Evolutionary conservation across 2,329 filamentous ascomycete genomes (phyloP).

Genomic region (Aphanocladium album): DNA sequence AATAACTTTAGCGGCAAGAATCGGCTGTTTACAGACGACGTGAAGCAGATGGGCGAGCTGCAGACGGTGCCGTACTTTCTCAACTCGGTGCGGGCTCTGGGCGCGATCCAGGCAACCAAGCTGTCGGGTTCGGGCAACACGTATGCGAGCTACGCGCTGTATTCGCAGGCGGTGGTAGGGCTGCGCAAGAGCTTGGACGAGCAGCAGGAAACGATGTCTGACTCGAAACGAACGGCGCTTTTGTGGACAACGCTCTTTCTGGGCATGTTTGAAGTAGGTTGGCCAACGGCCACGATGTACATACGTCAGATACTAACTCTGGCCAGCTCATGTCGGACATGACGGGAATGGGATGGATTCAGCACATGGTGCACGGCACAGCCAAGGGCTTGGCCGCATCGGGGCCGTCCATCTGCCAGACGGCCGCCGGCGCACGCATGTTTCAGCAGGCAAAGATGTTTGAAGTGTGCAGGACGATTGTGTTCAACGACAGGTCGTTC

Average conservation of each 20-base stretch:
- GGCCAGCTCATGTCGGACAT: conserved; percentile 28
- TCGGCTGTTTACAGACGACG: conserved; percentile 16
- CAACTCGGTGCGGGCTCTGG: conserved; percentile 26
- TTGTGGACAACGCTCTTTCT: conserved; percentile 31
- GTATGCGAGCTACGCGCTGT: conserved; percentile 20
- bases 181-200: conserved; percentile 16
- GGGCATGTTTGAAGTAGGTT: conserved; percentile 30
- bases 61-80: conserved; percentile 17
- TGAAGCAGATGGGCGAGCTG: conserved; percentile 19
- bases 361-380: conserved; percentile 31
- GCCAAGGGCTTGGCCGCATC: conserved; percentile 25
- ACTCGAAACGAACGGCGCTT: background rate
- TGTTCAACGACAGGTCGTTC: conserved; percentile 26
- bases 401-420: conserved; percentile 22
- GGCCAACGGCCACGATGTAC: rapidly evolving
- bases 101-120: conserved; percentile 27
- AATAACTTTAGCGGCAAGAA: conserved; percentile 24
- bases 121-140: conserved; percentile 6
- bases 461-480: conserved; percentile 27
- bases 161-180: conserved; percentile 22
- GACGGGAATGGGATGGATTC: conserved; percentile 28
- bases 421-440: conserved; percentile 22
- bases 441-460: conserved; percentile 28
- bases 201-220: conserved; percentile 18
- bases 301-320: background rate